Evolutionary conservation across 1,284 basidiomycete genomes (phyloP).

Genomic region (Austroboletus niveus): DNA sequence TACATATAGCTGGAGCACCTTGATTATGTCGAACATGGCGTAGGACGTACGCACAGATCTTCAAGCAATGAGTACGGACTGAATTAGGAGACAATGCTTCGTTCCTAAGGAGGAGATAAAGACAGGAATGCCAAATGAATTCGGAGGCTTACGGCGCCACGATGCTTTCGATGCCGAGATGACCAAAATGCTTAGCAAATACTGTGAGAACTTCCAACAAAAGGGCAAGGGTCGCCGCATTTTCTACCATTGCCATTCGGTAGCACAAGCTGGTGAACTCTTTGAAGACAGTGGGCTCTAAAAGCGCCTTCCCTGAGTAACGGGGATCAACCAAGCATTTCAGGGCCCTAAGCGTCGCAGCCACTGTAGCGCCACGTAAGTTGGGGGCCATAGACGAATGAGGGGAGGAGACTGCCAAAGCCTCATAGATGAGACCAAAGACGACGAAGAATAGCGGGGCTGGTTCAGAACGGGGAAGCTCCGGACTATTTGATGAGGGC

Average conservation of each 20-base stretch:
- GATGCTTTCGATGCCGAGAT: conserved; percentile 40
- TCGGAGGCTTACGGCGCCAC: conserved; percentile 18
- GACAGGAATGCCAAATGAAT: neutral
- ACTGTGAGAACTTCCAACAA: conserved; percentile 73
- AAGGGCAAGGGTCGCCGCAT: conserved; percentile 68
- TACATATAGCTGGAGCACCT: conserved; percentile 56
- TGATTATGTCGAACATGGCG: conserved; percentile 65
- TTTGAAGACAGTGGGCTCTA: conserved; percentile 82
- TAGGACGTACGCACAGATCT: conserved; percentile 79
- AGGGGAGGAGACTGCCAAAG: conserved; percentile 69
- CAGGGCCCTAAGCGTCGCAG: conserved; percentile 80
- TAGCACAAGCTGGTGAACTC: conserved; percentile 90
- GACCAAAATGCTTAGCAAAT: conserved; percentile 51
- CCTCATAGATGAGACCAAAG: conserved; percentile 93
- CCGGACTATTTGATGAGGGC: conserved; percentile 23
- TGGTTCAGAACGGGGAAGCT: conserved; percentile 61
- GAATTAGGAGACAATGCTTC: conserved; percentile 46
- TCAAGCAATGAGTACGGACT: conserved; percentile 70
- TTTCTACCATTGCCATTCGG: conserved; percentile 87
- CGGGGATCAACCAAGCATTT: conserved; percentile 76
- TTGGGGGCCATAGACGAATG: conserved; percentile 46
- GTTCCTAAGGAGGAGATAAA: conserved; percentile 22
- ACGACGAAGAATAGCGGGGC: conserved; percentile 84
- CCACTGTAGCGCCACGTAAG: conserved; percentile 47
- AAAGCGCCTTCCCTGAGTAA: conserved; percentile 78